Conservation (phyloP, 2,329 filamentous ascomycete species). For the Stylonectria norvegica region DNA sequence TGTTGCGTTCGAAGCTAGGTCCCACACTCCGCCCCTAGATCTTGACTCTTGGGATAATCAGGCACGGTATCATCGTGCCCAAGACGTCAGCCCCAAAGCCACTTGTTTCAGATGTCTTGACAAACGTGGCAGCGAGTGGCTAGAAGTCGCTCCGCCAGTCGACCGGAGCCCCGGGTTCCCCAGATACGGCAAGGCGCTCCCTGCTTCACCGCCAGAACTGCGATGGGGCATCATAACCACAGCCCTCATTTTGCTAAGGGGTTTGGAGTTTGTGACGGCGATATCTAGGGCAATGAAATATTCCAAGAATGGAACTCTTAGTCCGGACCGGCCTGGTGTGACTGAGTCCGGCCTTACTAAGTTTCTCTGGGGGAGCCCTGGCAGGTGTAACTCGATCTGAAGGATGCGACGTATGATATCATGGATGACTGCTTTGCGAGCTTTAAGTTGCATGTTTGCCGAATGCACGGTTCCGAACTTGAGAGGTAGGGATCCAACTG, state of each 20-base stretch:
- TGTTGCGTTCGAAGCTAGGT: neutral
- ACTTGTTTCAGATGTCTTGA: slow-evolving; percentile 25
- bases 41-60: neutral
- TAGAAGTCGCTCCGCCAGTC: slow-evolving; percentile 12
- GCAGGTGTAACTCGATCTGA: slow-evolving; percentile 22
- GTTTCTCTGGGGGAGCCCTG: neutral
- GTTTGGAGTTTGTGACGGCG: slow-evolving; percentile 3
- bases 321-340: neutral
- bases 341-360: neutral
- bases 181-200: slow-evolving; percentile 16
- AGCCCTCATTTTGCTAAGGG: slow-evolving; percentile 2
- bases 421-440: slow-evolving; percentile 16
- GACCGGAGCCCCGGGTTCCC: slow-evolving; percentile 10
- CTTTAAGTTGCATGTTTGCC: slow-evolving; percentile 16
- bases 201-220: slow-evolving; percentile 20
- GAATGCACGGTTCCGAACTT: slow-evolving; percentile 17
- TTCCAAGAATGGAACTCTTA: slow-evolving; percentile 10
- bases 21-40: neutral
- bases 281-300: slow-evolving; percentile 4
- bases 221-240: slow-evolving; percentile 5
- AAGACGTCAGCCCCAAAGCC: slow-evolving; percentile 21
- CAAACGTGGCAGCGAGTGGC: slow-evolving; percentile 19
- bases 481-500: slow-evolving; percentile 17
- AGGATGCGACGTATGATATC: slow-evolving; percentile 21
- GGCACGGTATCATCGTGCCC: slow-evolving; percentile 3